Conservation (phyloP, 176 grass and related monocot species). For the Oryza rufipogon region DNA sequence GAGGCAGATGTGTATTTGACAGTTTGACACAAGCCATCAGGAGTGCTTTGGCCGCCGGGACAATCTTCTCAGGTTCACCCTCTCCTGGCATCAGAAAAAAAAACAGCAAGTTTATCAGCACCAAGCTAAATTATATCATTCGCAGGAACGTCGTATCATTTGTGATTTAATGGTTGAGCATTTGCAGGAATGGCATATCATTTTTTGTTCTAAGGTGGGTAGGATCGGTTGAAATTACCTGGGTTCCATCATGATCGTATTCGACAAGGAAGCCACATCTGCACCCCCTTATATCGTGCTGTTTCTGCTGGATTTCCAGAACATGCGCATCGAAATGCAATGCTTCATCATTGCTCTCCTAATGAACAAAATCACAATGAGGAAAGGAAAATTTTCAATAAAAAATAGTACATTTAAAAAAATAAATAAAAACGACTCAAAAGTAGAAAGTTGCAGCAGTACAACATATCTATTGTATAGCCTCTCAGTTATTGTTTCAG, state of each 20-base stretch:
- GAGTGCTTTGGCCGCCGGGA: conserved; percentile 57
- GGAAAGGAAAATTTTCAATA: neutral
- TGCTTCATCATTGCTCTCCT: conserved; percentile 80
- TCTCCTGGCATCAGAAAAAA: conserved; percentile 50
- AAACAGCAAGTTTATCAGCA: neutral
- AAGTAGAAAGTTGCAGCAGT: neutral
- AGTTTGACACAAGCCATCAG: conserved; percentile 22
- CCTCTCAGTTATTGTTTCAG: neutral
- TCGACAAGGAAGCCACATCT: conserved; percentile 76
- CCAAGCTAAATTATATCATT: neutral
- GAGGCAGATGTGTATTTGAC: neutral
- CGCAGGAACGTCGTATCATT: neutral
- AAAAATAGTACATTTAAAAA: neutral
- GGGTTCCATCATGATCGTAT: conserved; percentile 79
- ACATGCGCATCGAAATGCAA: conserved; percentile 90
- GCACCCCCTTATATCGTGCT: conserved; percentile 96
- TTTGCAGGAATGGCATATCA: neutral
- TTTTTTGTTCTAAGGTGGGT: neutral
- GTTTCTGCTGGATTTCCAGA: conserved; percentile 66
- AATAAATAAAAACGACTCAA: neutral
- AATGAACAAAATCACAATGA: conserved; percentile 26
- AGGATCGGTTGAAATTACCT: conserved; percentile 53
- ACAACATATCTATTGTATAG: neutral
- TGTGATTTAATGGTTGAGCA: too few relatives aligned
- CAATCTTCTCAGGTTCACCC: conserved; percentile 62